These are phyloP conservation scores for Leptographium galeiforme DNA, from an alignment of 2,329 filamentous ascomycete genomes.

Conservation along the genomic window DNA sequence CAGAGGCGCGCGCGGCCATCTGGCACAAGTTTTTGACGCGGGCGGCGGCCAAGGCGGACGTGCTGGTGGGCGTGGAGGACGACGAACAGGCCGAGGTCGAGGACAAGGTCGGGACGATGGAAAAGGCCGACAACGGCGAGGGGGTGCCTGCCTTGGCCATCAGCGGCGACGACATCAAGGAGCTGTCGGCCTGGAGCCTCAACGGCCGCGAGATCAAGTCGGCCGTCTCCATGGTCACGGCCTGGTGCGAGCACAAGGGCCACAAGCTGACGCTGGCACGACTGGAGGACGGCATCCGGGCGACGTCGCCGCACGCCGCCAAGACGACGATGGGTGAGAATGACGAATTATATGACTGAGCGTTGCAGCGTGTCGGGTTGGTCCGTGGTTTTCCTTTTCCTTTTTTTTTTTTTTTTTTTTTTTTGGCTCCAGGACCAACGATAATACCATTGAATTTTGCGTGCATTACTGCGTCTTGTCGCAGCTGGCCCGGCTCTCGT, in stretches of 20 bases:
- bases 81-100: background rate
- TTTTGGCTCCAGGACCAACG: no score
- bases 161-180: conserved; percentile 22
- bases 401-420: no score
- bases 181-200: conserved; percentile 26
- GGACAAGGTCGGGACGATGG: background rate
- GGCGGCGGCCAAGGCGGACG: conserved; percentile 12
- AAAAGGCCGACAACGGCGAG: background rate
- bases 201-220: conserved; percentile 35
- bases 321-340: conserved; percentile 15
- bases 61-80: background rate
- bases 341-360: conserved; percentile 6
- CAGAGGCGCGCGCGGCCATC: conserved; percentile 23
- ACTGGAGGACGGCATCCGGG: conserved; percentile 30
- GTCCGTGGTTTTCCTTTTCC: background rate
- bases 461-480: background rate
- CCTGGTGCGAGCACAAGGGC: conserved; percentile 30
- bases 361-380: background rate
- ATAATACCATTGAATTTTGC: background rate
- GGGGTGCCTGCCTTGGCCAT: conserved; percentile 1
- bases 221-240: conserved; percentile 30
- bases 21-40: conserved; percentile 33
- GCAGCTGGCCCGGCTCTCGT: background rate
- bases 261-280: conserved; percentile 26
- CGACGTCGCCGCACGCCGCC: conserved; percentile 27